Evolutionary conservation across 2,329 filamentous ascomycete genomes (phyloP).

Genomic region (Hawksworthiomyces lignivorus): DNA sequence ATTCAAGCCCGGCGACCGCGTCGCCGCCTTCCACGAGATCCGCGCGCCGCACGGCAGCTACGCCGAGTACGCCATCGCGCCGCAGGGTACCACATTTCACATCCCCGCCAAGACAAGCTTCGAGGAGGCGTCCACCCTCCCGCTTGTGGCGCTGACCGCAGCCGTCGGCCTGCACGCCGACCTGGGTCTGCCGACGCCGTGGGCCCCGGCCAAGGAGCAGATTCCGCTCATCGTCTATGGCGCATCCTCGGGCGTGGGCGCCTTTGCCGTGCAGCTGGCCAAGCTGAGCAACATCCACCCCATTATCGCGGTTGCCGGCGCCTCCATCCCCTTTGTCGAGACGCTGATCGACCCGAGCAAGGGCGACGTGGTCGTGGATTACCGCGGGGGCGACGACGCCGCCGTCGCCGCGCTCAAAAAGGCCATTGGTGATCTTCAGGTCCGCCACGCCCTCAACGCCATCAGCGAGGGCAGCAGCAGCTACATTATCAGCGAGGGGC

Average conservation of each 20-base stretch:
- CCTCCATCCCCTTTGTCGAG: constrained; percentile 35
- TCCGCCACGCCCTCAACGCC: constrained; percentile 33
- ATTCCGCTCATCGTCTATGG: constrained; percentile 34
- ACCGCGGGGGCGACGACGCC: constrained; percentile 40
- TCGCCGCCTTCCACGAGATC: constrained; percentile 44
- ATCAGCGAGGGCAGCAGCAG: constrained; percentile 37
- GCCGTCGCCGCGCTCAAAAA: constrained; percentile 30
- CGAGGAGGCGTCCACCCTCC: constrained; percentile 34
- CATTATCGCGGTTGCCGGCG: constrained; percentile 44
- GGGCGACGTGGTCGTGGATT: constrained; percentile 48
- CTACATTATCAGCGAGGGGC: constrained; percentile 27
- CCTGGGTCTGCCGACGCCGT: constrained; percentile 31
- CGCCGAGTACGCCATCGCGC: constrained; percentile 36
- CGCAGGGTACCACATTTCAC: constrained; percentile 33
- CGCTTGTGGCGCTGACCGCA: constrained; percentile 35
- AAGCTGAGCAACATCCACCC: constrained; percentile 41
- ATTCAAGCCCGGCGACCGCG: constrained; percentile 50
- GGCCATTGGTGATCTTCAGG: constrained; percentile 21
- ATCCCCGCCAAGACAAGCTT: constrained; percentile 28
- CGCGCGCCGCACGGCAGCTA: constrained; percentile 25
- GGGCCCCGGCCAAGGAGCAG: constrained; percentile 26
- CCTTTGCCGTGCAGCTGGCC: constrained; percentile 45
- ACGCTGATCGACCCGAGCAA: constrained; percentile 35
- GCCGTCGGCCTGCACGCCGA: constrained; percentile 29
- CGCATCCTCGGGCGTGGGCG: constrained; percentile 40